Conservation (phyloP, 441 rosid species). For the Eutrema salsugineum region DNA sequence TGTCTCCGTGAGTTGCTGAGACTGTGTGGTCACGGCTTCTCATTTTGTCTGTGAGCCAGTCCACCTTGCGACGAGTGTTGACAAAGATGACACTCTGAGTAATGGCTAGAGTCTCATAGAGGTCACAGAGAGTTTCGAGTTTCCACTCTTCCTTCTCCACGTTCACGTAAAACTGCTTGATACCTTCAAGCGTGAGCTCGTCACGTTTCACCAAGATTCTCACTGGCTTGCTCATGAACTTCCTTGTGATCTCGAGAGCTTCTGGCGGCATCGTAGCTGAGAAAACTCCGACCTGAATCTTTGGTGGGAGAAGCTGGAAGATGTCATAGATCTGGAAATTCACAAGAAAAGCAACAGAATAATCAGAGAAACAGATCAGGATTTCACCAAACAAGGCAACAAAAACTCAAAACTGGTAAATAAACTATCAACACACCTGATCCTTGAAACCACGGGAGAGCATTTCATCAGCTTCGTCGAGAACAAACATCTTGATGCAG, state of each 20-base stretch:
- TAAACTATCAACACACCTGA: constrained; percentile 45
- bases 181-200: constrained; percentile 78
- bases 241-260: constrained; percentile 73
- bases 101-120: constrained; percentile 65
- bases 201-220: constrained; percentile 77
- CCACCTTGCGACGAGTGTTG: constrained; percentile 76
- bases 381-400: background rate
- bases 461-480: constrained; percentile 91
- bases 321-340: constrained; percentile 64
- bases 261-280: constrained; percentile 89
- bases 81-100: constrained; percentile 81
- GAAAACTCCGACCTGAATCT: constrained; percentile 71
- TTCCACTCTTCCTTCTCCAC: constrained; percentile 73
- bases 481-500: constrained; percentile 68
- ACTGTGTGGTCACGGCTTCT: constrained; percentile 74
- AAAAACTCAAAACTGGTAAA: background rate
- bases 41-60: constrained; percentile 84
- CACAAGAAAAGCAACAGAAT: background rate
- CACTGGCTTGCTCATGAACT: constrained; percentile 79
- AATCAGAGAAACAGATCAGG: background rate
- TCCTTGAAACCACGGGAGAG: constrained; percentile 84
- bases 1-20: constrained; percentile 83
- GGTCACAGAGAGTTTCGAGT: constrained; percentile 69
- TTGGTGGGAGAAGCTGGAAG: constrained; percentile 68
- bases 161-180: constrained; percentile 69